Base-by-base conservation (phyloP, 192 early-diverging fungal species). In the Coemansia sp. region DNA sequence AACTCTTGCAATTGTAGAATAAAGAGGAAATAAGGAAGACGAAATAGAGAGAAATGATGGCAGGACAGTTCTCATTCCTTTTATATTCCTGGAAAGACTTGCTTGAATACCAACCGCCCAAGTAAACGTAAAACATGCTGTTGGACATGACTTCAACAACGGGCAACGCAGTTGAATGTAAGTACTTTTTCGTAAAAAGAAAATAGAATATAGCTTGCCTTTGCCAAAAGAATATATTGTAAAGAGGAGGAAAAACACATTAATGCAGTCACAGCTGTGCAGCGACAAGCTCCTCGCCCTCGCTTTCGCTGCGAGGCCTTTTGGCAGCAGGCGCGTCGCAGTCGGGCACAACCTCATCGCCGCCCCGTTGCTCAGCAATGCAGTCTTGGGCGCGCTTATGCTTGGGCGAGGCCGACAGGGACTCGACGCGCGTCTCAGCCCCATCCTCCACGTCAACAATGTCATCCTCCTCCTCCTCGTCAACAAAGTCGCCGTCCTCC, bases 391-490 rank as follows among this genome's bases (percentile, higher is more conserved):
- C 1, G 13, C 51, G 51, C 36, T 53, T 53, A 25, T 53, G 31
- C 15, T 34, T 38, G 3, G 51, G 51, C 4, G 51, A 53, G 9
- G 51, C 33, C 35, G 10, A 26, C 17, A 23, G 22, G 23, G 51
- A 53, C 21, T 53, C 35, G 26, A 53, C 51, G n/a, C 25, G 51
- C 23, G 51, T 53, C 23, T 39, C 51, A 13, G 13, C 19, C 2
- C 34, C 51, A 8, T 53, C 49, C 10, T 8, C 22, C 1, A n/a
- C 32, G 11, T 11, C 49, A 15, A 23, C 49, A 3, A 17, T 29
- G 11, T 38, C 56, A 1, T 29, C 34, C 0, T 58, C 39, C 6
- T 32, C 59, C 14, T 58, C 67, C 13, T 51, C 60, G 2, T 36
- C 13, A 14, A 54, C 63, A 8, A 38, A 47, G 9, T 47, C 42